Evolutionary conservation across 148 eudicot genomes (phyloP), one percentile per base, ranked within the genome.

Genomic region (Vaccinium corymbosum): DNA sequence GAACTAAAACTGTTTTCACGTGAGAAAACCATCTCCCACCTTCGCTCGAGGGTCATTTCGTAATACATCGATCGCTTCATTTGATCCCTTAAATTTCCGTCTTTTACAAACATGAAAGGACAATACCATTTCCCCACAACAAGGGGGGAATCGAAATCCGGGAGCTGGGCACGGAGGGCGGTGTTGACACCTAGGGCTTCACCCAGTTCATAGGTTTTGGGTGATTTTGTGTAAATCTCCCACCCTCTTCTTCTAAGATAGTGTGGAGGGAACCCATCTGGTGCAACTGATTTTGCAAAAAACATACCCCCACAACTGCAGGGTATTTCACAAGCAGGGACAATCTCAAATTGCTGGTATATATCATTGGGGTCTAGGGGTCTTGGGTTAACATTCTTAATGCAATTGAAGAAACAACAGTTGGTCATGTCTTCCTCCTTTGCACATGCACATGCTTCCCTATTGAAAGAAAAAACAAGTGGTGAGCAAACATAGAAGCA

Each of bases 51-150:
- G 9, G 90, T 91, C 91, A 94, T 89, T 81, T 89, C 90, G 53
- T 93, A 94, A 55, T 88, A 94, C 78, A 88, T 32, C 0, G 97
- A 89, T 8, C 52, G 76, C 74, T 92, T 87, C 62, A 91, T 78
- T 55, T 87, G 95, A 9, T 91, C 88, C 42, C 81, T 89, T 49
- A 86, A 85, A 0, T 81, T 84, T 9, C 87, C 90, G 14, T 95
- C 95, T 80, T 84, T 90, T 57, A 95, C 82, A 52, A 92, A 93
- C 87, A 94, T 86, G 82, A 94, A 94, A 17, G 98, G 97, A 42
- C 89, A 83, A 46, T 90, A 91, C 98, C 98, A 93, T 68, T 91
- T 95, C 25, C 95, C 98, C 17, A 95, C 91, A 7, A 89, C 87
- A 70, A 87, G 72, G 0, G 91, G 83, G 48, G 87, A 87, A 29